Percentiles rank a stretch among this genome's conserved stretches.
These are phyloP conservation scores for Sicyos edulis DNA, from an alignment of 306 rosid species.

Conservation along the genomic window DNA sequence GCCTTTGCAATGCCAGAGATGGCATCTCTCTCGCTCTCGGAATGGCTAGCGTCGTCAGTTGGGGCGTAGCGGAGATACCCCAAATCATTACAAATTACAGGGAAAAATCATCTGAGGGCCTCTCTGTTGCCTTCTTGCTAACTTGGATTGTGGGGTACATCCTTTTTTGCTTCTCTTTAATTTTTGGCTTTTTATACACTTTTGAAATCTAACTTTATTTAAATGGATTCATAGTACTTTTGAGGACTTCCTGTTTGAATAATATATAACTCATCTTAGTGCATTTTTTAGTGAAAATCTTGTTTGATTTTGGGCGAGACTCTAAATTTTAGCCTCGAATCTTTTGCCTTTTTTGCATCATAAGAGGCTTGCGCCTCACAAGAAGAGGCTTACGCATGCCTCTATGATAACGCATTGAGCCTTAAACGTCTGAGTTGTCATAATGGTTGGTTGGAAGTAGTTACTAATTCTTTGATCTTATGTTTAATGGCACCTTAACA, in stretches of 20 bases:
- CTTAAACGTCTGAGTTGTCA: too few relatives aligned
- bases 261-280: background rate
- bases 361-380: too few relatives aligned
- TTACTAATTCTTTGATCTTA: too few relatives aligned
- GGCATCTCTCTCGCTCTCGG: constrained; percentile 59
- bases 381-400: too few relatives aligned
- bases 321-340: too few relatives aligned
- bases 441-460: too few relatives aligned
- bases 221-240: background rate
- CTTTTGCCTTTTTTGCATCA: too few relatives aligned
- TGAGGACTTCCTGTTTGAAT: background rate
- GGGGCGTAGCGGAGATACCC: constrained; percentile 87
- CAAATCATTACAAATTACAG: constrained; percentile 61
- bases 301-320: background rate
- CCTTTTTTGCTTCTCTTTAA: background rate
- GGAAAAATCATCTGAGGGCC: constrained; percentile 64
- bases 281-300: constrained; percentile 10
- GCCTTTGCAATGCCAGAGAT: constrained; percentile 39
- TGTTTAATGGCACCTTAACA: too few relatives aligned
- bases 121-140: constrained; percentile 62
- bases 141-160: constrained; percentile 76
- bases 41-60: constrained; percentile 47
- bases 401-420: too few relatives aligned
- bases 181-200: constrained; percentile 2
- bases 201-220: background rate